phyloP scores from a whole-genome alignment of 129 eudicot species.

The Arctium lappa region DNA sequence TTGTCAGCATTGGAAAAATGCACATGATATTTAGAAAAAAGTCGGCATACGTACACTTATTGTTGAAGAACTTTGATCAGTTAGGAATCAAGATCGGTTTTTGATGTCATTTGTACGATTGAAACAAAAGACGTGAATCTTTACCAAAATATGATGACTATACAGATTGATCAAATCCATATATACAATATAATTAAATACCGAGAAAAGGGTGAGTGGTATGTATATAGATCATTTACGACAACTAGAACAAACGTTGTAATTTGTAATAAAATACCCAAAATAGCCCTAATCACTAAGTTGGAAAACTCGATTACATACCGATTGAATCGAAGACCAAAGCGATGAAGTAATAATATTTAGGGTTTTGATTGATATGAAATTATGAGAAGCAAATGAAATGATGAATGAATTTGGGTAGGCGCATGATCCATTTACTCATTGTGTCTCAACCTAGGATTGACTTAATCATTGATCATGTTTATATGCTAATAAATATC shows the following conservation, averaged over 20 bases:
- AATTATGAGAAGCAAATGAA: constrained; percentile 11
- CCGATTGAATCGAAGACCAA: background rate
- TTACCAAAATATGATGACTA: background rate
- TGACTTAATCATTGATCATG: constrained; percentile 34
- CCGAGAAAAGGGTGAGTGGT: background rate
- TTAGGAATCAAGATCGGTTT: too few species aligned
- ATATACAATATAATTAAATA: background rate
- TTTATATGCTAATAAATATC: constrained; percentile 11
- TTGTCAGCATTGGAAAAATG: background rate
- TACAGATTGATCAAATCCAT: background rate
- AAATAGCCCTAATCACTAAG: background rate
- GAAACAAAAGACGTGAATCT: background rate
- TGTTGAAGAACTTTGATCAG: background rate
- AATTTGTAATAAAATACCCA: background rate
- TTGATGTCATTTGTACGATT: background rate
- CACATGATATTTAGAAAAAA: background rate
- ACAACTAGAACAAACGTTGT: background rate
- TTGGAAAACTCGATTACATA: background rate
- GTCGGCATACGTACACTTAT: background rate
- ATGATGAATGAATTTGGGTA: constrained; percentile 21
- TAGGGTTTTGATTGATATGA: constrained; percentile 21
- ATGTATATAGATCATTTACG: background rate
- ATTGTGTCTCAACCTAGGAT: constrained; percentile 49
- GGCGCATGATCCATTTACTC: constrained; percentile 39
- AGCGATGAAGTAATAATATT: background rate